Evolutionary conservation across 495 filamentous ascomycete genomes (phyloP), one percentile per base, ranked within the genome.

Genomic region (Achaetomiella virescens): DNA sequence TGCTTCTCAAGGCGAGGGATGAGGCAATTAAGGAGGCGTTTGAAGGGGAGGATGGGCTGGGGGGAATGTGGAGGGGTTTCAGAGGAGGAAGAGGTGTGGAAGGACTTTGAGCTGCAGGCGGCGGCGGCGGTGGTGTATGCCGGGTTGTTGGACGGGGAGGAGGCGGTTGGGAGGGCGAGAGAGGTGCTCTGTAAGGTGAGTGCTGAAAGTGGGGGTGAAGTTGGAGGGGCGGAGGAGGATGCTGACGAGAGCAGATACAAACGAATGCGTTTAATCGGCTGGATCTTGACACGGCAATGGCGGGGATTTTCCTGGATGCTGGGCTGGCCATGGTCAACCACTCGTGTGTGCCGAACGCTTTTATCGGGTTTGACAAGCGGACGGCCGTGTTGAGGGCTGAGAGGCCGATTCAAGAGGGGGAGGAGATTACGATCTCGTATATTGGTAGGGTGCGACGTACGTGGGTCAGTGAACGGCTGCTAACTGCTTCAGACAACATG

Each of bases 401-500:
- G 17, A 57, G 46, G 27, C 55, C 64, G 10, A 77, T 82, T 10
- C 59, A 72, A 17, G 61, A 67, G 43, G 75, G 71, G 5, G 75
- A 80, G 27, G 73, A 79, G 61, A 68, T 82, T 22, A 66, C 69
- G 37, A 77, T 81, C 18, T 76, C 75, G 0, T 82, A 82, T 54
- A 73, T 77, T 15, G 74, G 76, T 76, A 68, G 44, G 75, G 50
- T 29, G 10, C 5, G 15, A 36, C 29, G 21, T 17, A n/a, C 20
- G 17, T 8, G 2, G 33, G 27, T 3, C 35, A 25, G 31, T 37
- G 36, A 47, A 45, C 48, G 3, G 31, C 11, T n/a, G 22, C 55
- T 61, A 20, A 60, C 52, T 44, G 22, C 25, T 15, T n/a, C 35
- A 75, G 75, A 75, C 18, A 61, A 61, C 45, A 70, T 64, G 6